Base-by-base conservation (phyloP, 148 eudicot genomes). In the Silene latifolia region DNA sequence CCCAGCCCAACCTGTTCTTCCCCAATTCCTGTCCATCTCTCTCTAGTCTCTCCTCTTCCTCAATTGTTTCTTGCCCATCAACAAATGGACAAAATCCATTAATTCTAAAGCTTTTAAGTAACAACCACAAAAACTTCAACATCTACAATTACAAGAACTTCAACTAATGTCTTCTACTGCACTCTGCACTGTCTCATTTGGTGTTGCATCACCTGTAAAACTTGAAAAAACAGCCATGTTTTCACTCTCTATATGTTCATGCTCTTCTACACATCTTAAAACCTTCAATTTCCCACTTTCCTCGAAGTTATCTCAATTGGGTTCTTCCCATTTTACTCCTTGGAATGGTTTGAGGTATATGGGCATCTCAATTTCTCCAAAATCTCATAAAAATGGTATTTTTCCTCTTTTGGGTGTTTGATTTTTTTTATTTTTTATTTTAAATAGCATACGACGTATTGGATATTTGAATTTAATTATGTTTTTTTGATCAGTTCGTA, bases 331-430 rank as follows among this genome's bases (percentile, higher is more conserved):
- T 35, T 87, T 86, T 53, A 44, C 80, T 42, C 71, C 84, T 47
- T 87, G 91, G 89, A 84, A 68, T 77, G 96, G 96, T 73, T 74
- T 91, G 29, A 82, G 71, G 83, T 72, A 79, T 53, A 23, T 76
- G 80, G 86, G 89, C 35, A 13, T 77, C 72, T 77, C 84, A 79
- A 81, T 85, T 53, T 83, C 86, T 62, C 78, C 63, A 20, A 78
- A 69, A 70, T 61, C 75, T 80, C 75, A 59, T 2, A 79, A 73
- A 69, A 18, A 62, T 44, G 90, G 92, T 90, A 80, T 58, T 78
- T 78, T 74, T 27, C 77, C n/a, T 81, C 58, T 35, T 25, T 39
- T 80, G 76, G 79, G 75, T 51, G 51, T 56, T n/a, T n/a, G n/a
- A n/a, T n/a, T n/a, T n/a, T n/a, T n/a, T n/a, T n/a, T n/a, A n/a